phyloP scores from a whole-genome alignment of 345 rosid species.

The Zanthoxylum bungeanum region DNA sequence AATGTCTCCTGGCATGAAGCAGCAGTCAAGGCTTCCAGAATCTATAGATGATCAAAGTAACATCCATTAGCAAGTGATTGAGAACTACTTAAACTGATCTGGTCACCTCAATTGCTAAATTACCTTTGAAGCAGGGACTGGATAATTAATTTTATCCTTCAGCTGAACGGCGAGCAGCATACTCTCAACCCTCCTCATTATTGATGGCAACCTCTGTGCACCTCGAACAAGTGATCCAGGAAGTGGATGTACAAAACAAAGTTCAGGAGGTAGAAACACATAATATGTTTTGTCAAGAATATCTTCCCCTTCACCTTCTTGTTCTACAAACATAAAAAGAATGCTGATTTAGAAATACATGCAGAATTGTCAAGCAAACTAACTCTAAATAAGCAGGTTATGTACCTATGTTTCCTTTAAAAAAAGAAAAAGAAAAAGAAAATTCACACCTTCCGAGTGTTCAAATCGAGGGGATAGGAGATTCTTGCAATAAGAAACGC shows the following conservation, averaged over 20 bases:
- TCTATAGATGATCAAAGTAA: constrained; percentile 36
- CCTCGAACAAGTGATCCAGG: constrained; percentile 96
- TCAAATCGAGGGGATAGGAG: constrained; percentile 95
- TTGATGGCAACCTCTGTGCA: constrained; percentile 94
- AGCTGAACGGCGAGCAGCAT: constrained; percentile 91
- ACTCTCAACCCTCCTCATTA: constrained; percentile 98
- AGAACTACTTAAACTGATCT: not conserved
- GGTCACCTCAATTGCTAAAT: not conserved
- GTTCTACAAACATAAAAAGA: constrained; percentile 9
- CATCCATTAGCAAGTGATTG: constrained; percentile 10
- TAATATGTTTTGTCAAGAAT: constrained; percentile 79
- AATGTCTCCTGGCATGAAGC: constrained; percentile 99
- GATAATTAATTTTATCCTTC: constrained; percentile 59
- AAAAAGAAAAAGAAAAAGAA: not conserved
- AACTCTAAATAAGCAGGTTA: not conserved
- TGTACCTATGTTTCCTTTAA: not conserved
- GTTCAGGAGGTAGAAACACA: constrained; percentile 93
- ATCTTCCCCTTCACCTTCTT: constrained; percentile 73
- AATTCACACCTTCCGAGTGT: constrained; percentile 62
- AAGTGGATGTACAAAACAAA: constrained; percentile 90
- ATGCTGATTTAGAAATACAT: constrained; percentile 15
- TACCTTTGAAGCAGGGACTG: constrained; percentile 84
- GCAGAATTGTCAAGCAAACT: not conserved
- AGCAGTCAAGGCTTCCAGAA: constrained; percentile 95
- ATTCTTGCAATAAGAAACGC: constrained; percentile 98